Percentiles rank a stretch among this genome's conserved stretches.
phyloP scores from a whole-genome alignment of 2,329 filamentous ascomycete genomes.

The Colletotrichum australisinense region DNA sequence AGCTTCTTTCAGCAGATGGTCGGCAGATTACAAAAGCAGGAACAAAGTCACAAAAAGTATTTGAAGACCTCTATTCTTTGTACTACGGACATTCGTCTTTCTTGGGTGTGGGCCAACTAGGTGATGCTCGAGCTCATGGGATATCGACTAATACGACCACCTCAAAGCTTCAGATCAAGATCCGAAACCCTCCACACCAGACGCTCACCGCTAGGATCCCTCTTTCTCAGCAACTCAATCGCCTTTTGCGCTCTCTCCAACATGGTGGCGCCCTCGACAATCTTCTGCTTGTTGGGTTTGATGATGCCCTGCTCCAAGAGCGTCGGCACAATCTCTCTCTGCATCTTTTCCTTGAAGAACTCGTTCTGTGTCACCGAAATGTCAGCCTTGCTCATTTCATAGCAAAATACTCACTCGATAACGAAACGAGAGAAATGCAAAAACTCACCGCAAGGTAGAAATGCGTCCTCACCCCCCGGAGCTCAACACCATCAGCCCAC shows the following conservation, averaged over 20 bases:
- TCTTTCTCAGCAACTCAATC: conserved; percentile 48
- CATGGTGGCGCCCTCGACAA: conserved; percentile 53
- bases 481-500: conserved; percentile 66
- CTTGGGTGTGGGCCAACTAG: background rate
- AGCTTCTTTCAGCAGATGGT: conserved; percentile 37
- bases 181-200: conserved; percentile 50
- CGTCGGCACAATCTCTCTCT: conserved; percentile 64
- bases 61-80: background rate
- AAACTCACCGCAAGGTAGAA: conserved; percentile 60
- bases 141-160: too few species aligned
- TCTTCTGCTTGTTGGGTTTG: conserved; percentile 52
- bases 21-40: conserved; percentile 37
- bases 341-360: conserved; percentile 64
- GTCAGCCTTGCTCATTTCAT: conserved; percentile 2
- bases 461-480: conserved; percentile 66
- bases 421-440: background rate
- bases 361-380: conserved; percentile 55
- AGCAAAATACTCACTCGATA: background rate
- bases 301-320: conserved; percentile 54
- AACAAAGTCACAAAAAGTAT: conserved; percentile 34
- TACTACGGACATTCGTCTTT: background rate
- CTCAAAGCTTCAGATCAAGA: background rate
- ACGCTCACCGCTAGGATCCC: conserved; percentile 53
- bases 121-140: too few species aligned
- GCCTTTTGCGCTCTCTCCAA: conserved; percentile 54